Evolutionary conservation across 192 early-diverging fungal genomes (phyloP).

Genomic region (Pecoramyces ruminantium): DNA sequence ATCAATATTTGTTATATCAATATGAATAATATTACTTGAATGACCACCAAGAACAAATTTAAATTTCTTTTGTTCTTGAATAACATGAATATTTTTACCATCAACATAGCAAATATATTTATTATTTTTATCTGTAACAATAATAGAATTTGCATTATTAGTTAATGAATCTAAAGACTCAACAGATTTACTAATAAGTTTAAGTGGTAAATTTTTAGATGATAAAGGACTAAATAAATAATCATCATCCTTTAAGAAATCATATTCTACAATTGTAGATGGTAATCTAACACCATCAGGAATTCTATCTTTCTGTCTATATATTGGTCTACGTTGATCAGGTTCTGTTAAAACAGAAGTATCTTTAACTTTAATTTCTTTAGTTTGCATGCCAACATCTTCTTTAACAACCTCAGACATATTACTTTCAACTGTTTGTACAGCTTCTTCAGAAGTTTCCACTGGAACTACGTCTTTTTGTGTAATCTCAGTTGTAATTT

Average conservation of each 20-base stretch:
- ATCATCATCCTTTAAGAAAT: neutral
- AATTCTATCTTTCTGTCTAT: neutral
- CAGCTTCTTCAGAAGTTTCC: neutral
- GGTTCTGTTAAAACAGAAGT: neutral
- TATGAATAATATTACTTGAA: neutral
- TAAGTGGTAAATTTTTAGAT: neutral
- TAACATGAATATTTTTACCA: neutral
- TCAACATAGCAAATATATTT: neutral
- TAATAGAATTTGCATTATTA: neutral
- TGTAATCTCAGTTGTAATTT: too few species aligned
- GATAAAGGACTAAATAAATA: neutral
- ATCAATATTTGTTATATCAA: neutral
- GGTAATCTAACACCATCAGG: neutral
- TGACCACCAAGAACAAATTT: neutral
- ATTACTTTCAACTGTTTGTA: neutral
- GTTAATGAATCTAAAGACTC: neutral
- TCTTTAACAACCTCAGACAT: neutral
- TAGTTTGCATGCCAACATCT: neutral
- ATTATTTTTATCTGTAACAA: neutral
- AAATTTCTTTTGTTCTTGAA: neutral
- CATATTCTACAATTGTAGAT: neutral
- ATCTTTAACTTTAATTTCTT: neutral
- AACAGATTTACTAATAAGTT: neutral
- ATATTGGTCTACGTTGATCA: neutral
- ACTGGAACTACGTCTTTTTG: neutral